Evolutionary conservation across 176 grass and related monocot genomes (phyloP), one percentile per base, ranked within the genome.

Genomic region (Ensete glaucum): DNA sequence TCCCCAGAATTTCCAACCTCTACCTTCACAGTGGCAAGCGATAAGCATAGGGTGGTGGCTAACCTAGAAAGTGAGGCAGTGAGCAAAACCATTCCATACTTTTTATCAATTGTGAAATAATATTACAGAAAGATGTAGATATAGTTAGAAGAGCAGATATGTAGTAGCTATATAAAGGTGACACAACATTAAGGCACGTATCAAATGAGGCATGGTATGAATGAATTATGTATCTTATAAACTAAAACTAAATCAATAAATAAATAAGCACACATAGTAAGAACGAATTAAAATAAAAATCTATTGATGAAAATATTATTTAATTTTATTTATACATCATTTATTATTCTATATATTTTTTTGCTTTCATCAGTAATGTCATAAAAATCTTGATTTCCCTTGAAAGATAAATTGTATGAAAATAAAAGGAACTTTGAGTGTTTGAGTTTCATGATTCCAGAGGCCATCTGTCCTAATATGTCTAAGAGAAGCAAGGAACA

Each of bases 11-110:
- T 63, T 89, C 80, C 87, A 89, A 20, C 83, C 87, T 77, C 66
- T 85, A 52, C 87, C 87, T 86, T 89, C 83, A 77, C 76, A 86
- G 19, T 89, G 87, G 81, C 83, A 89, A 16, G 87, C 83, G 79
- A 89, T 85, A 60, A 85, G 80, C 83, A 80, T 80, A 56, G 87
- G 83, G 73, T 89, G 83, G 65, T 83, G 87, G 62, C 83, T 85
- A 80, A 89, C 83, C 87, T 89, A 76, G 64, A 74, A 58, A 23
- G 9, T 64, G 29, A 68, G 58, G 8, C 15, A 63, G 17, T 51
- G 66, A 71, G 53, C 50, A 73, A 73, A 3, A 50, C 26, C 5
- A 20, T 15, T 73, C 54, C n/a, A 73, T 12, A 54, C 22, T 54
- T 53, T 53, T 52, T 73, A 1, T 17, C 20, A 54, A 10, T 72